Base-by-base conservation (phyloP, 2,329 filamentous ascomycete genomes). In the Metarhizium album region DNA sequence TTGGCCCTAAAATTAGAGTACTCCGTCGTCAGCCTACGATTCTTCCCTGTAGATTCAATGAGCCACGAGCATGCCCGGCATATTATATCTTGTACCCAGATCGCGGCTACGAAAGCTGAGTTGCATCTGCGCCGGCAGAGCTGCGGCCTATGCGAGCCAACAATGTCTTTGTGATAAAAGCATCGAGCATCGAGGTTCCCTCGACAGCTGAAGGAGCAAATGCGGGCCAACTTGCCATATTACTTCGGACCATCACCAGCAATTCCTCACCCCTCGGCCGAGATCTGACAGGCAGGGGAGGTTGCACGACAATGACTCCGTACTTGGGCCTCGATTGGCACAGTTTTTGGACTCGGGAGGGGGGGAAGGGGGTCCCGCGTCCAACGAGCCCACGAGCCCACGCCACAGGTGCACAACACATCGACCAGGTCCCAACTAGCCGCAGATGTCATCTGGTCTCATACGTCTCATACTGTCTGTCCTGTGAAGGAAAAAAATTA, bases 201-300 rank as follows among this genome's bases (percentile, higher is more conserved):
- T 4, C 37, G n/a, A 40, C 6, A 22, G 37, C 16, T 20, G n/a
- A 18, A 9, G 42, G 42, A 33, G 31, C 40, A 49, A 31, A 45
- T 38, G n/a, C 33, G 20, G 9, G 40, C 27, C 42, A 29, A 23
- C n/a, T 27, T 29, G 38, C 14, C 37, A 16, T 14, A 18, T 14
- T 38, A 22, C n/a, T 42, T 31, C 42, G 42, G 42, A 18, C 20
- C 29, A 23, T 45, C 22, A 18, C 14, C 24, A 14, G 38, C 48
- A 42, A 37, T 22, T 11, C 43, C 47, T 38, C 23, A 7, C 13
- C 18, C 51, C 40, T 54, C 53, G 53, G 53, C 51, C 51, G 51
- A 54, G 48, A 54, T 47, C 43, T 47, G 43, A 45, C 11, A 27
- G 31, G 27, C 46, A 42, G 33, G 20, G 22, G 6, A n/a, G n/a